phyloP scores from a whole-genome alignment of 1,139 yeast species.

The Pichia sp. region DNA sequence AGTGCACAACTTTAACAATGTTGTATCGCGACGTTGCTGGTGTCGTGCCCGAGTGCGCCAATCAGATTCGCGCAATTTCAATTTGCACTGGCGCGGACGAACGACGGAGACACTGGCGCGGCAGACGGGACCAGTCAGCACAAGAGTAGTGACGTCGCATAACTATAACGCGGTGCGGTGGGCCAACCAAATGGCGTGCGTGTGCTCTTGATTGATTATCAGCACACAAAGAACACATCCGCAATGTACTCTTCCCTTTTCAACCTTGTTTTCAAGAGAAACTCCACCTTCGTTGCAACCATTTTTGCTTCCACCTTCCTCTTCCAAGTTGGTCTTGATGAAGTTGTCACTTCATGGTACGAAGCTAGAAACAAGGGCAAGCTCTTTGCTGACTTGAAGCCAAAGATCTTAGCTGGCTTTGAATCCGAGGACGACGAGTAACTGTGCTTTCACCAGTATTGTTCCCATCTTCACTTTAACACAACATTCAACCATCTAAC shows the following conservation, averaged over 20 bases:
- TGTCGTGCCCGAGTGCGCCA: no score
- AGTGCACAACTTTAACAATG: no score
- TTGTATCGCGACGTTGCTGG: no score
- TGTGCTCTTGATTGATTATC: no score
- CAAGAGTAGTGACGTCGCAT: not conserved
- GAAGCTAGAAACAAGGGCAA: constrained; percentile 89
- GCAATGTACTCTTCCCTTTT: constrained; percentile 41
- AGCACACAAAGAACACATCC: no score
- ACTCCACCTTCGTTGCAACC: constrained; percentile 83
- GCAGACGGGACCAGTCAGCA: not conserved
- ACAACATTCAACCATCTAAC: no score
- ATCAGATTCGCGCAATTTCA: no score
- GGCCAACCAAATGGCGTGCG: no score
- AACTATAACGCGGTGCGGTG: no score
- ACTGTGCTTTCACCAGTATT: not conserved
- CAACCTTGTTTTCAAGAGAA: constrained; percentile 83
- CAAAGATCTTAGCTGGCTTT: constrained; percentile 38
- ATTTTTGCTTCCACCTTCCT: constrained; percentile 82
- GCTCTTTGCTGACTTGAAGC: constrained; percentile 94
- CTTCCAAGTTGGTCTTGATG: constrained; percentile 83
- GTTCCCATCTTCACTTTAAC: not conserved
- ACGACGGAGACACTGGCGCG: not conserved
- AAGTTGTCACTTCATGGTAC: constrained; percentile 72
- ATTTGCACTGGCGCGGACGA: no score
- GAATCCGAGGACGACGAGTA: constrained; percentile 21